These are phyloP conservation scores for Pseudogymnoascus sp. DNA, from an alignment of 2,329 filamentous ascomycete species.

Conservation along the genomic window DNA sequence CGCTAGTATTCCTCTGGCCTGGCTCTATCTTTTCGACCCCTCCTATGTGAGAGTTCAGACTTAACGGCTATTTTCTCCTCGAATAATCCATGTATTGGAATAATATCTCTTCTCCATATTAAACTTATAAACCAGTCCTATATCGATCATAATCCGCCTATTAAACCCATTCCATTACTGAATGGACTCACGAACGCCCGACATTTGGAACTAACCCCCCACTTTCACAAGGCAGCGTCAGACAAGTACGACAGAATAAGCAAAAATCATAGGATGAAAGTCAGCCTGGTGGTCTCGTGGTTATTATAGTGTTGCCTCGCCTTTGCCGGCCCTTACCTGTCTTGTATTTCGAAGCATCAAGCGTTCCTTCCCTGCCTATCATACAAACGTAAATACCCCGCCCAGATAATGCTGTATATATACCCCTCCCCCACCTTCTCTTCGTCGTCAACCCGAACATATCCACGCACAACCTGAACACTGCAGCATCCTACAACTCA, in stretches of 20 bases:
- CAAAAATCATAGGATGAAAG: slow-evolving; percentile 5
- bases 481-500: not conserved
- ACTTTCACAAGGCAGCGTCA: slow-evolving; percentile 4
- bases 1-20: not conserved
- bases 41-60: not conserved
- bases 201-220: not conserved
- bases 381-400: slow-evolving; percentile 5
- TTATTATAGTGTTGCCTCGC: slow-evolving; percentile 1
- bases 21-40: not conserved
- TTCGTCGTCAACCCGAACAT: not conserved
- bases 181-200: not conserved
- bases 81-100: not conserved
- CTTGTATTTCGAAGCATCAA: slow-evolving; percentile 3
- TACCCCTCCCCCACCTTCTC: not conserved
- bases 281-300: slow-evolving; percentile 1
- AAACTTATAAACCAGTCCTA: not conserved
- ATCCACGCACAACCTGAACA: not conserved
- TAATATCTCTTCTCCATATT: not conserved
- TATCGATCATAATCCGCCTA: not conserved
- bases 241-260: slow-evolving; percentile 6
- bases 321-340: not conserved
- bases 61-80: not conserved
- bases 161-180: slow-evolving; percentile 2
- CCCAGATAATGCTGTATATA: not conserved
- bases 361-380: slow-evolving; percentile 6